These are phyloP conservation scores for Coffea canephora DNA, from an alignment of 257 asterid genomes.

Conservation along the genomic window DNA sequence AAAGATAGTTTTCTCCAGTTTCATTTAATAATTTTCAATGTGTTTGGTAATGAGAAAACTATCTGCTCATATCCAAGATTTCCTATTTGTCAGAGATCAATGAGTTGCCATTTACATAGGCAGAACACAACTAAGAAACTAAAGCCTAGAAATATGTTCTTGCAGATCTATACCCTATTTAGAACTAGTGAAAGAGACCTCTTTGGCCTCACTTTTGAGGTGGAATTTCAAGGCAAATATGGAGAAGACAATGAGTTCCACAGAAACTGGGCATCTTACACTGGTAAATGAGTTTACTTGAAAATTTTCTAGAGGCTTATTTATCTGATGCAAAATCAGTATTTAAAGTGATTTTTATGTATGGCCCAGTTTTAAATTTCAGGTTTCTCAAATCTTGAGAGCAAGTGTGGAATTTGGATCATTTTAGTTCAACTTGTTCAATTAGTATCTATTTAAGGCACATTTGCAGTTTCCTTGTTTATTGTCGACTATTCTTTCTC, in stretches of 20 bases:
- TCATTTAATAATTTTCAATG: not conserved
- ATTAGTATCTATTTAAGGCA: not conserved
- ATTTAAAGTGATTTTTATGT: no score
- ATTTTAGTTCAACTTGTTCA: not conserved
- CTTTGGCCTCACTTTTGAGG: slow-evolving; percentile 61
- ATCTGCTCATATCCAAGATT: not conserved
- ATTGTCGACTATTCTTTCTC: not conserved
- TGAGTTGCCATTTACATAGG: not conserved
- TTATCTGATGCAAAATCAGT: not conserved
- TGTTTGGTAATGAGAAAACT: not conserved
- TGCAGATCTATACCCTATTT: slow-evolving; percentile 88
- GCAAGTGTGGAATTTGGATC: not conserved
- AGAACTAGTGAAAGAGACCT: slow-evolving; percentile 60
- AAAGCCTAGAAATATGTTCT: slow-evolving; percentile 19
- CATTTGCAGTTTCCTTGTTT: slow-evolving; percentile 2
- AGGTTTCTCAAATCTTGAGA: not conserved
- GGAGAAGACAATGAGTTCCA: slow-evolving; percentile 65
- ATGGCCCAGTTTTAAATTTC: no score
- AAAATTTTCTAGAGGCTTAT: not conserved
- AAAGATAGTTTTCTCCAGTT: not conserved
- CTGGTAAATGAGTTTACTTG: slow-evolving; percentile 49
- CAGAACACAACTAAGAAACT: not conserved
- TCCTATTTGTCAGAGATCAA: not conserved
- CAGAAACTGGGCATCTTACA: slow-evolving; percentile 52
- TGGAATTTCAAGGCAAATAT: slow-evolving; percentile 79